Percentiles rank a stretch among this genome's conserved stretches.
Evolutionary conservation across 768 basidiomycete genomes (phyloP).

Genomic region (Leccinellum luteum): DNA sequence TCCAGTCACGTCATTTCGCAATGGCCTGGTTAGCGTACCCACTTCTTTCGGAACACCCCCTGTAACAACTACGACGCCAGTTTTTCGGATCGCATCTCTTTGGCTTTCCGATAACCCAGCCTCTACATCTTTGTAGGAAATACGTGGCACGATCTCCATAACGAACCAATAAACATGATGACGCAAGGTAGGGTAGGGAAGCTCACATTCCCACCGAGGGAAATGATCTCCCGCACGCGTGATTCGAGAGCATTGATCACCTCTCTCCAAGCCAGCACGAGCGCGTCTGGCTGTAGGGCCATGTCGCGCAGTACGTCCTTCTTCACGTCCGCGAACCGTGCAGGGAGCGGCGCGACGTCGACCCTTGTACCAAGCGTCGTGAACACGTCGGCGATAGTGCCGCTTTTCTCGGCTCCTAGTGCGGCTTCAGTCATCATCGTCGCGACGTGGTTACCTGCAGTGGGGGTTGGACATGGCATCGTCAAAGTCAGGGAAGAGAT

Average conservation of each 20-base stretch:
- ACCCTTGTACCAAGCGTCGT: slow-evolving; percentile 41
- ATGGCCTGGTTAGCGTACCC: slow-evolving; percentile 15
- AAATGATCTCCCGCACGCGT: slow-evolving; percentile 46
- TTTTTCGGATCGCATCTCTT: slow-evolving; percentile 42
- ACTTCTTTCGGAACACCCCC: slow-evolving; percentile 57
- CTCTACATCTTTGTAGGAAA: slow-evolving; percentile 44
- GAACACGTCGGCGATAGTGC: slow-evolving; percentile 48
- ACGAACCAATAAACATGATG: background rate
- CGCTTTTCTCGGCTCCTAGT: slow-evolving; percentile 25
- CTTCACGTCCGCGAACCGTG: slow-evolving; percentile 61
- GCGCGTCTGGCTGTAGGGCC: slow-evolving; percentile 9
- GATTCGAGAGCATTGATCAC: slow-evolving; percentile 49
- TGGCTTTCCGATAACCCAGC: slow-evolving; percentile 47
- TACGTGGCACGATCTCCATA: slow-evolving; percentile 49
- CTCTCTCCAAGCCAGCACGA: slow-evolving; percentile 53
- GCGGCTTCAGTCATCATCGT: slow-evolving; percentile 13
- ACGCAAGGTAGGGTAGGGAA: background rate
- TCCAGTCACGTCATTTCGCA: background rate
- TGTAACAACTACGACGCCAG: slow-evolving; percentile 55
- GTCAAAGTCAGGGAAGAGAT: background rate
- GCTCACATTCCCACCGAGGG: slow-evolving; percentile 46
- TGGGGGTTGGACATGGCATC: background rate
- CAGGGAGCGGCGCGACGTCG: slow-evolving; percentile 42
- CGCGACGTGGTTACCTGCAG: background rate
- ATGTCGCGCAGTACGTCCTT: slow-evolving; percentile 46